Evolutionary conservation across 257 asterid species (phyloP), one percentile per base, ranked within the genome.

Genomic region (Lavandula angustifolia): DNA sequence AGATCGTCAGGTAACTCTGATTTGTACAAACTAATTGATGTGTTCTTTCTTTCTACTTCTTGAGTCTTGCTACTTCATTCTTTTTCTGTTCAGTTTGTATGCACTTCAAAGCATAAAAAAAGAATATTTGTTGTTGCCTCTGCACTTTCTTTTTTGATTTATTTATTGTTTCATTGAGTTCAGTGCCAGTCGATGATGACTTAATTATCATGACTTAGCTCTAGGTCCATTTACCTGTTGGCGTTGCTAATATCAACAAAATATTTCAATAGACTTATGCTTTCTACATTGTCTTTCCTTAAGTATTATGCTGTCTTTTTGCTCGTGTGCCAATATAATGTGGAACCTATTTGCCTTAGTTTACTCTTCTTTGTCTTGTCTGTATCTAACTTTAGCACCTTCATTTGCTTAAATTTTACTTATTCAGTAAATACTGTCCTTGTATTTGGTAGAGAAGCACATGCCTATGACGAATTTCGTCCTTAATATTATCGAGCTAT

Each of bases 1-100:
- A 55, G 79, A 41, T 63, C 63, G 40, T 69, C 74, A 69, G 88
- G 83, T 74, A 76, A 50, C 35, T 55, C 52, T 18, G 43, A 10
- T 31, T 58, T 29, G 42, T 67, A 61, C 54, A 34, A 69, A 49
- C 52, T 52, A 38, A 34, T 44, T 48, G 35, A 54, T 53, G 66
- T 42, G 50, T 54, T 57, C 29, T 33, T 42, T 12, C 47, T 57
- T 44, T 37, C 67, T 44, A 13, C 44, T 5, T 60, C 50, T 32
- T 33, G 27, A 22, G 1, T 40, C 50, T 55, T 44, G 46, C 67
- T 44, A 13, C 44, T 5, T 60, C 50, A 18, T 33, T 58, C 33
- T 6, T 41, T 55, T 54, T 61, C 47, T 60, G 29, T 38, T 47
- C 12, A 48, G 41, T 18, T 27, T 40, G 18, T 35, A 12, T 14